Conservation (phyloP, 2,329 filamentous ascomycete species). For the Nectriaceae sp. region DNA sequence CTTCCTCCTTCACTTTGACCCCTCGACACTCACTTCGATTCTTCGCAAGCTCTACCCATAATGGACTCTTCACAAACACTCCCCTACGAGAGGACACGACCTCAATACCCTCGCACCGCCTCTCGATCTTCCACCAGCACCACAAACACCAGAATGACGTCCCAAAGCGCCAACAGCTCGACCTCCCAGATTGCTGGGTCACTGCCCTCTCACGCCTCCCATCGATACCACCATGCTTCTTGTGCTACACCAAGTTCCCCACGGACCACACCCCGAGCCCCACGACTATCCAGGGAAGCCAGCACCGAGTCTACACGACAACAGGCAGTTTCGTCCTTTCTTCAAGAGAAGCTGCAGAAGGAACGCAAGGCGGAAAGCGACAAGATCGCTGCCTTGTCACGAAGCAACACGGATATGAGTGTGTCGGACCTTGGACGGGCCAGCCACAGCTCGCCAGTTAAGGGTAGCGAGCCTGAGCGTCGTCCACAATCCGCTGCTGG, state of each 20-base stretch:
- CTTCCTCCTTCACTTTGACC: too few species aligned
- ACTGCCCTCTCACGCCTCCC: constrained; percentile 36
- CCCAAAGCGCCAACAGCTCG: constrained; percentile 45
- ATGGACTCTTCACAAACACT: constrained; percentile 35
- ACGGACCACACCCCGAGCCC: constrained; percentile 41
- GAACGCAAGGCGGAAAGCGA: constrained; percentile 53
- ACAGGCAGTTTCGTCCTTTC: constrained; percentile 49
- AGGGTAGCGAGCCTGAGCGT: constrained; percentile 34
- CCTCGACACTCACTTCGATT: not conserved
- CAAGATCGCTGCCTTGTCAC: constrained; percentile 34
- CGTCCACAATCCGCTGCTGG: constrained; percentile 46
- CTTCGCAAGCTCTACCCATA: not conserved
- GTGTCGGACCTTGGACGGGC: constrained; percentile 41
- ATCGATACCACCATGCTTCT: constrained; percentile 43
- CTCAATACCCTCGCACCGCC: constrained; percentile 41
- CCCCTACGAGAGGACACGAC: constrained; percentile 29
- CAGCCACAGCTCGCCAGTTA: constrained; percentile 42
- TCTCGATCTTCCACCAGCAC: constrained; percentile 50
- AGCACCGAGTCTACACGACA: constrained; percentile 43
- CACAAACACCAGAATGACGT: constrained; percentile 41
- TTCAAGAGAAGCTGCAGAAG: constrained; percentile 57
- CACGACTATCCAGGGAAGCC: constrained; percentile 45
- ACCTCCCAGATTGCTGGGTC: constrained; percentile 41
- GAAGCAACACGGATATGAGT: constrained; percentile 39
- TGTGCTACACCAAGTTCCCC: constrained; percentile 38